Evolutionary conservation across 371 early-diverging fungal genomes (phyloP).

Genomic region (Dinochytrium kinnereticum): DNA sequence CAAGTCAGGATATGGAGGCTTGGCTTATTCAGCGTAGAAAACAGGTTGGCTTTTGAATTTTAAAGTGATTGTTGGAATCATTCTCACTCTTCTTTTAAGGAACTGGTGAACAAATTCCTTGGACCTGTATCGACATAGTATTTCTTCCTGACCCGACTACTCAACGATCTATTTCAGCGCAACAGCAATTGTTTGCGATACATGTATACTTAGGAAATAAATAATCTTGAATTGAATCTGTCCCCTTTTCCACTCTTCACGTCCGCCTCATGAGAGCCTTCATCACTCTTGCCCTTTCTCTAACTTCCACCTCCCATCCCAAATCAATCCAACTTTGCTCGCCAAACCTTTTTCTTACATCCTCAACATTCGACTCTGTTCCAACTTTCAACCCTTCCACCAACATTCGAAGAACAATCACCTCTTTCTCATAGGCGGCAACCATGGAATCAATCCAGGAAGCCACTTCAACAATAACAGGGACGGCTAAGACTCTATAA

Average conservation of each 20-base stretch:
- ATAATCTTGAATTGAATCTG: background rate
- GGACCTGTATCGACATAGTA: background rate
- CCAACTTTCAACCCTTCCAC: conserved; percentile 1
- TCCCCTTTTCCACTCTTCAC: background rate
- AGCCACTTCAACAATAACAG: background rate
- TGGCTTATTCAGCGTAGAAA: conserved; percentile 75
- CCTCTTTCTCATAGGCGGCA: background rate
- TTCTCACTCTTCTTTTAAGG: background rate
- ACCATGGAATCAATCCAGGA: conserved; percentile 1
- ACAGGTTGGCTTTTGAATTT: conserved; percentile 41
- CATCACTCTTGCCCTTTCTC: background rate
- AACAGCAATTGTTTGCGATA: background rate
- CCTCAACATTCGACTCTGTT: background rate
- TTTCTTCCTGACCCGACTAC: background rate
- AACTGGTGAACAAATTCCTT: background rate
- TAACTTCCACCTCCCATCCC: background rate
- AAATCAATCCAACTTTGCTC: background rate
- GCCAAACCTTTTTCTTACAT: background rate
- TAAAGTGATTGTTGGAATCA: background rate
- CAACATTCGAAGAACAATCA: background rate
- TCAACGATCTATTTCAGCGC: too few species aligned
- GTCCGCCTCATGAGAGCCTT: background rate
- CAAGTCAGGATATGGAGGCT: conserved; percentile 75
- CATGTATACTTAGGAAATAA: background rate
- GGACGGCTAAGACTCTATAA: background rate